Conservation (phyloP, 108 stramenopile genomes). For the Cylindrotheca fusiformis region DNA sequence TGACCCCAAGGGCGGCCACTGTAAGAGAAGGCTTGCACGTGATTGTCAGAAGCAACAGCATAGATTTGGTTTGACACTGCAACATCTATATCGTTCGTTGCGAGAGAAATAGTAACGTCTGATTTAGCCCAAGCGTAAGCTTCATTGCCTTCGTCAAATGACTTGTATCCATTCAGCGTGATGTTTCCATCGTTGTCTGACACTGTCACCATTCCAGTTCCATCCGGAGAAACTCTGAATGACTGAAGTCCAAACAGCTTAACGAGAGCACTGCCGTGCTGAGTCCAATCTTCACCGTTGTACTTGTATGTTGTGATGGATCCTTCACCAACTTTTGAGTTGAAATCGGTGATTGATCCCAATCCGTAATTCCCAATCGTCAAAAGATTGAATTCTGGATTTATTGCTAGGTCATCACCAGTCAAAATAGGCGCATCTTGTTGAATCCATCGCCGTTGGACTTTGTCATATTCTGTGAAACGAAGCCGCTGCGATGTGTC, state of each 20-base stretch:
- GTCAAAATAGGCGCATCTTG: background rate
- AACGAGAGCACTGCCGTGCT: background rate
- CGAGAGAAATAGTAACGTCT: background rate
- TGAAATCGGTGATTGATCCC: background rate
- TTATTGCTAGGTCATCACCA: slow-evolving; percentile 1
- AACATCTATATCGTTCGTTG: background rate
- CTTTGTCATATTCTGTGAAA: background rate
- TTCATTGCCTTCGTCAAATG: background rate
- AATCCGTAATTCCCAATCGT: background rate
- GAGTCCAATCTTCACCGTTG: slow-evolving; percentile 4
- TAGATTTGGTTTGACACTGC: background rate
- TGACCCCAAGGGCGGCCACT: slow-evolving; percentile 9
- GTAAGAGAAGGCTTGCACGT: slow-evolving; percentile 4
- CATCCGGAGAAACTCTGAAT: background rate
- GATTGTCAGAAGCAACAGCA: background rate
- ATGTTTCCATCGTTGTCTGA: too few species aligned
- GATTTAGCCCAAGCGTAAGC: background rate
- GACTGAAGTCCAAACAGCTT: background rate
- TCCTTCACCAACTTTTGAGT: background rate
- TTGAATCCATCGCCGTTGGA: background rate
- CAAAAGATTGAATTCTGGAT: background rate
- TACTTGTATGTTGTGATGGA: slow-evolving; percentile 1
- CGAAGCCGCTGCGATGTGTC: background rate
- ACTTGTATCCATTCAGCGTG: background rate
- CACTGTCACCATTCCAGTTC: background rate